Base-by-base conservation (phyloP, 257 asterid genomes). In the Solanum piurae region DNA sequence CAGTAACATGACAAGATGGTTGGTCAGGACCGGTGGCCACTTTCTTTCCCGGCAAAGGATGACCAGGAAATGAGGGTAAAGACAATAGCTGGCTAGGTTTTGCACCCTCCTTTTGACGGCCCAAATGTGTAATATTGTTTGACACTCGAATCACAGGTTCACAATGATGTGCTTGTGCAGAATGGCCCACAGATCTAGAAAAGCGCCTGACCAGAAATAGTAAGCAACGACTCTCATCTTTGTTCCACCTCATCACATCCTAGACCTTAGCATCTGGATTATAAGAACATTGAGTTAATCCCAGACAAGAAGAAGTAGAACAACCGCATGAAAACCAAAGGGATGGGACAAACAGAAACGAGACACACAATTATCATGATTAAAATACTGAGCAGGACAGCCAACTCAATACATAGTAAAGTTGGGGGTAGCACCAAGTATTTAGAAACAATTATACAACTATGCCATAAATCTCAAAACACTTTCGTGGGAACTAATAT, bases 11-110 rank as follows among this genome's bases (percentile, higher is more conserved):
- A 34, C 72, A 27, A 86, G 88, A 86, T 34, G 52, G 38, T 33
- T 27, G 88, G 25, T 79, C 84, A 21, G 84, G 84, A 86, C 36
- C 80, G 34, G 88, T 87, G 38, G 88, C 27, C 7, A 94, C 90
- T 87, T 91, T 93, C 88, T 93, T 92, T 58, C 98, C 98, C 2
- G 93, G 98, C 92, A 95, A 91, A 80, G 95, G 96, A 89, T 91
- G 95, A 27, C 98, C 96, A 0, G 98, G 98, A 87, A 97, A 97
- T 83, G 96, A 96, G 11, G 99, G 99, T 89, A 97, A 90, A 88
- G 96, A 92, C 31, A 97, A 88, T 88, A 95, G 92, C 91, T 97
- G 99, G 58, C 88, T 91, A 85, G 98, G 98, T 89, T 95, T 97
- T 34, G 96, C 94, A 7, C 92, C 98, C 88, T 91, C 90, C 89